Conservation (phyloP, 2,329 filamentous ascomycete species). For the Colletotrichum ledebouriae region DNA sequence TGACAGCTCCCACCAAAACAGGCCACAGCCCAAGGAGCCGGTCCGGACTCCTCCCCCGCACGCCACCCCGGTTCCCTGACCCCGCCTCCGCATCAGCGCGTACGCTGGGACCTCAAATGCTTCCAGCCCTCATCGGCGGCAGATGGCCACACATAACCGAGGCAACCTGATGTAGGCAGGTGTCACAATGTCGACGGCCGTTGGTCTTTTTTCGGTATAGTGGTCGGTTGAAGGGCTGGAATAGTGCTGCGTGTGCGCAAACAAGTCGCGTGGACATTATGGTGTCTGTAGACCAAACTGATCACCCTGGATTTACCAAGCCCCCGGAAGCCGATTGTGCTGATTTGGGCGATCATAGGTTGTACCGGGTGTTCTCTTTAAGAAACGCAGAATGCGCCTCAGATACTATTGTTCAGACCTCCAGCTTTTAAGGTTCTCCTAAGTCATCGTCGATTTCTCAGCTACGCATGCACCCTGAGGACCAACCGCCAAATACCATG, state of each 20-base stretch:
- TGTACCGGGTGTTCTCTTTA: not conserved
- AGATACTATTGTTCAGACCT: not conserved
- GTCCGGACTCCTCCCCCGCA: constrained; percentile 37
- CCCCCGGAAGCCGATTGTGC: not conserved
- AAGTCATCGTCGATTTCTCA: not conserved
- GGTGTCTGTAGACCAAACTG: not conserved
- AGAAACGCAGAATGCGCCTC: constrained; percentile 8
- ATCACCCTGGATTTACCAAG: not conserved
- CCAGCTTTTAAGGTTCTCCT: not conserved
- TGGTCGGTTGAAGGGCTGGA: not conserved
- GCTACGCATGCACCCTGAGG: too few relatives aligned
- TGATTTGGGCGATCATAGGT: not conserved
- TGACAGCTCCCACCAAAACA: constrained; percentile 11
- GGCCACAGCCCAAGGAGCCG: constrained; percentile 1
- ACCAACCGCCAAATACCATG: constrained; percentile 5
- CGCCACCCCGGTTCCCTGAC: constrained; percentile 22
- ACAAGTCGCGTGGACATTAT: not conserved
- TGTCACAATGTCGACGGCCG: not conserved
- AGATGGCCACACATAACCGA: not conserved
- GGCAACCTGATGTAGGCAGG: not conserved
- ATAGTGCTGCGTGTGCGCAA: not conserved
- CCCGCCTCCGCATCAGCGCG: constrained; percentile 29
- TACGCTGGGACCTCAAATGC: not conserved
- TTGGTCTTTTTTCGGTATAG: constrained; percentile 7
- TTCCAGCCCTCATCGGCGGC: not conserved